Base-by-base conservation (phyloP, 129 eudicot genomes). In the Helianthus annuus region DNA sequence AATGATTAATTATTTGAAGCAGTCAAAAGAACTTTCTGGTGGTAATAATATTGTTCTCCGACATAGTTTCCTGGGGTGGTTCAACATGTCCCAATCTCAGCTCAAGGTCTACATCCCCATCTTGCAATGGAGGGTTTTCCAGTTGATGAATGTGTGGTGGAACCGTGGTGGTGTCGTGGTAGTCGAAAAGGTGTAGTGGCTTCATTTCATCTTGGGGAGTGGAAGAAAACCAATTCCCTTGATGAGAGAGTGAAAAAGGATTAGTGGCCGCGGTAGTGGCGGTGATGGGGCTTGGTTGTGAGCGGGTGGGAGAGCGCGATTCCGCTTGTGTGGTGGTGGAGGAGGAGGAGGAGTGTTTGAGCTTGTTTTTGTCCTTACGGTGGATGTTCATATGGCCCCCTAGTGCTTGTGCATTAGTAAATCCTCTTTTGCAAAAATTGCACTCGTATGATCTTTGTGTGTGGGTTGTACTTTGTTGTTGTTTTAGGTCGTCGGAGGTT, bases 321-420 rank as follows among this genome's bases (percentile, higher is more conserved):
- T 75, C 79, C 2, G 60, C 57, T 4, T 6, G 22, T 19, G 22
- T 19, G 22, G 22, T 19, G 22, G 22, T 19, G 22, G 22, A n/a
- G n/a, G 66, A 19, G 57, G 73, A 55, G 0, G 74, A 61, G 27
- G 78, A 68, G 59, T 80, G 76, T 62, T 80, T 80, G 68, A 62
- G 44, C 52, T 80, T 80, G 71, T 32, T 65, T 61, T 80, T 80
- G 68, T 80, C 76, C 32, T 80, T 80, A 22, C 84, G 79, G 79
- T 80, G 84, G 76, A 80, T 80, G 80, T 80, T 80, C 84, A 80
- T 80, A 17, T 80, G 84, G 54, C 84, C 84, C 14, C 84, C 84
- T 8, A 80, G 75, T 39, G 84, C 84, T 34, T 80, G 84, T 69
- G 84, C 84, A 62, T 74, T 80, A 27, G 84, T 73, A 60, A 80